phyloP scores from a whole-genome alignment of 805 yeast genomes.

The Yarrowia osloensis region DNA sequence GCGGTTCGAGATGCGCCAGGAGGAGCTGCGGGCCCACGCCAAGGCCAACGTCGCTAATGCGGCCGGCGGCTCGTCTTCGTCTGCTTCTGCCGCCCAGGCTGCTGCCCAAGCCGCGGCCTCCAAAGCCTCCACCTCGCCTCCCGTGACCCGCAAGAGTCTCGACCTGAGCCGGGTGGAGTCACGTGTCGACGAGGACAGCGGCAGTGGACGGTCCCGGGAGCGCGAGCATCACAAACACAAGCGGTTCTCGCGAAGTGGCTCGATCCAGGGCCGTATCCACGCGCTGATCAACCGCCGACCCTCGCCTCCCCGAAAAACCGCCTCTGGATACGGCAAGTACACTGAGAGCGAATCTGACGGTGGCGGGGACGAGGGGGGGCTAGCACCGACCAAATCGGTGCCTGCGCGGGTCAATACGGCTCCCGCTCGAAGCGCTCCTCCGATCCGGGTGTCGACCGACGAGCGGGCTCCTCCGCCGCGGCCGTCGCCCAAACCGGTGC shows the following conservation, averaged over 20 bases:
- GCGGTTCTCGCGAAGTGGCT: slow-evolving; percentile 40
- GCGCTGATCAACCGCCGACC: slow-evolving; percentile 40
- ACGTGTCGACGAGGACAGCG: slow-evolving; percentile 13
- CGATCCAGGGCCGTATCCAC: slow-evolving; percentile 44
- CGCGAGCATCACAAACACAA: slow-evolving; percentile 29
- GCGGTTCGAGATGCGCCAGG: slow-evolving; percentile 21
- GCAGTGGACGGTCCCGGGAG: background rate
- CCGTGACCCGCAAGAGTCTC: slow-evolving; percentile 5
- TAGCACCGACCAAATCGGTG: slow-evolving; percentile 4
- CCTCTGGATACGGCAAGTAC: slow-evolving; percentile 79
- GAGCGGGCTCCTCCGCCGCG: slow-evolving; percentile 29
- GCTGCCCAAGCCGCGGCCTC: slow-evolving; percentile 1
- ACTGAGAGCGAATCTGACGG: slow-evolving; percentile 46
- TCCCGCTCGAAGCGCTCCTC: background rate
- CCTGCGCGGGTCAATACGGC: slow-evolving; percentile 19
- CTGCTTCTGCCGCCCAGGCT: background rate
- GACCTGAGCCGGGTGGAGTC: slow-evolving; percentile 20
- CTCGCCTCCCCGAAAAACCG: slow-evolving; percentile 60
- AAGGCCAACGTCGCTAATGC: slow-evolving; percentile 2
- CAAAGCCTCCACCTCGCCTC: slow-evolving; percentile 1
- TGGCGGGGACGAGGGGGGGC: slow-evolving; percentile 22
- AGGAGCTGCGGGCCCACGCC: slow-evolving; percentile 27
- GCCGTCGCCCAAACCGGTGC: slow-evolving; percentile 37
- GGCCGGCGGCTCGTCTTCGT: background rate
- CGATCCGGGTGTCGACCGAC: slow-evolving; percentile 1